Evolutionary conservation across 1,139 yeast species (phyloP).

Genomic region (Hyphopichia fennica): DNA sequence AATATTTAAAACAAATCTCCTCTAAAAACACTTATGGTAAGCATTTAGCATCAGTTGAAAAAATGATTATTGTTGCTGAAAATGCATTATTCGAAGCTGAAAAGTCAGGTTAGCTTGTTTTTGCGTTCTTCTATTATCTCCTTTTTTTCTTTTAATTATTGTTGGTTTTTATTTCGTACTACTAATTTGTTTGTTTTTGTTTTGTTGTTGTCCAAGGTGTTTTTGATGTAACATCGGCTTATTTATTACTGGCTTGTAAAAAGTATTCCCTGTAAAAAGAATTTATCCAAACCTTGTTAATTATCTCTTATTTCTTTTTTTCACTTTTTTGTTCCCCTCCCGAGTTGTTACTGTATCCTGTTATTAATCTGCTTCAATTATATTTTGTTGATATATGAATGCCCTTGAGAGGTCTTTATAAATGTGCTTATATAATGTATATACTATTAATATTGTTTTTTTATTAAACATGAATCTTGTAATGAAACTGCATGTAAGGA

Average conservation of each 20-base stretch:
- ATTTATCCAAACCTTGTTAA: not conserved
- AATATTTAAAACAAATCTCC: conserved; percentile 59
- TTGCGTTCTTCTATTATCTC: not conserved
- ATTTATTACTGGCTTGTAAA: conserved; percentile 2
- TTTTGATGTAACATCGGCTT: not conserved
- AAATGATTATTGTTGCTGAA: conserved; percentile 60
- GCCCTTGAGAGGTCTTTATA: too few relatives aligned
- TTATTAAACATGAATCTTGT: too few relatives aligned
- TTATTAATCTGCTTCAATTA: too few relatives aligned
- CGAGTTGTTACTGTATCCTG: not conserved
- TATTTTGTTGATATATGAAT: too few relatives aligned
- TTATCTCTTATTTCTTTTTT: too few relatives aligned
- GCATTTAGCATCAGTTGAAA: conserved; percentile 85
- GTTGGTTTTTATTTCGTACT: not conserved
- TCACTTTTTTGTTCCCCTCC: not conserved
- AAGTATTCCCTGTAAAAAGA: conserved; percentile 1
- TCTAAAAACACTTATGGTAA: conserved; percentile 66
- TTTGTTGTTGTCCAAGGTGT: not conserved
- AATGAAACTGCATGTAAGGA: too few relatives aligned
- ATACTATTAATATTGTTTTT: too few relatives aligned
- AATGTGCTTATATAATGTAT: too few relatives aligned
- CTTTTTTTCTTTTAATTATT: not conserved
- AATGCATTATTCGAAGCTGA: conserved; percentile 48
- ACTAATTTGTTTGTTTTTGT: not conserved
- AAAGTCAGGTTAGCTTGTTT: conserved; percentile 9